Conservation (phyloP, 2,329 filamentous ascomycete genomes). For the Chaetomiaceae sp. region DNA sequence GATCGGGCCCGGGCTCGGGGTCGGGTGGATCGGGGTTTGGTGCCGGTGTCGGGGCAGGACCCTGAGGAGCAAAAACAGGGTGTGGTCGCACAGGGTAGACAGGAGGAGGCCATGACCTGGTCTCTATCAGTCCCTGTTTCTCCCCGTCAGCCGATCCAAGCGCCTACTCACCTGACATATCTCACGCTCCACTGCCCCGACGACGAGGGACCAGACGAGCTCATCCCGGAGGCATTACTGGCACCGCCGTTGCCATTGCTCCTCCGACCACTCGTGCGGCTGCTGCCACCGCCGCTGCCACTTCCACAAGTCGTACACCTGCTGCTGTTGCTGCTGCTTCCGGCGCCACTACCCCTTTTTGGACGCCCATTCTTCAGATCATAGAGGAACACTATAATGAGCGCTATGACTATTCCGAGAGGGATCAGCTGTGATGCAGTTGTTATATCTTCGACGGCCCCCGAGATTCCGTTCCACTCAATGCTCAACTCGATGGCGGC, state of each 20-base stretch:
- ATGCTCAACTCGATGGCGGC: conserved; percentile 23
- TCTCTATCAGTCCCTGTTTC: not conserved
- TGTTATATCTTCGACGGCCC: conserved; percentile 14
- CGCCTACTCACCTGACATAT: not conserved
- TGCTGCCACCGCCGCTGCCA: not conserved
- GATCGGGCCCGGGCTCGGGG: no score
- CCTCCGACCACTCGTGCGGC: not conserved
- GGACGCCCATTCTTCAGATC: conserved; percentile 1
- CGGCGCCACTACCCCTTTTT: not conserved
- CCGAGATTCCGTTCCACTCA: conserved; percentile 20
- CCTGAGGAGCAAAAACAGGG: no score
- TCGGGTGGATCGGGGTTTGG: no score
- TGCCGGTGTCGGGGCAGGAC: no score
- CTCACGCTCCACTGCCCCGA: not conserved
- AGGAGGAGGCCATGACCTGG: not conserved
- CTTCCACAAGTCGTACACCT: not conserved
- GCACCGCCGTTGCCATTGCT: not conserved
- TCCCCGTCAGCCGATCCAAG: not conserved
- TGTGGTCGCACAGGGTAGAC: no score
- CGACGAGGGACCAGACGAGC: not conserved
- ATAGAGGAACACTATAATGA: conserved; percentile 9
- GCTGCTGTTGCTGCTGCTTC: not conserved
- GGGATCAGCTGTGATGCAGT: conserved; percentile 21
- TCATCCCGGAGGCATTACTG: not conserved
- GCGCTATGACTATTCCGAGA: conserved; percentile 12